Base-by-base conservation (phyloP, 176 grass and related monocot species). In the Pontederia crassipes region DNA sequence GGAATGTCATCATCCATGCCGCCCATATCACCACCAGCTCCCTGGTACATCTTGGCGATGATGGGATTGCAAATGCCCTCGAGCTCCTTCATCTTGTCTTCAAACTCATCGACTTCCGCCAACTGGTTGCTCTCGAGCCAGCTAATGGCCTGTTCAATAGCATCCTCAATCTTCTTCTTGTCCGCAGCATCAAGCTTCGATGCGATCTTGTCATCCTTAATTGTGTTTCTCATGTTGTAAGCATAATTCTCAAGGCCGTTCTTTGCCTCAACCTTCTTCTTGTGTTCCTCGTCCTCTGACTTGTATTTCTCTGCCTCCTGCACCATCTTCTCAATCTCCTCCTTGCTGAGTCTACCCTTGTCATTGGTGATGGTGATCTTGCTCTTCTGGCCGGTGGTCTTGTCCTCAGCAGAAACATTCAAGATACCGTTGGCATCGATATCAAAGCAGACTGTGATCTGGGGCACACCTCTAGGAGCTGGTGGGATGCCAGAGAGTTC, bases 21-120 rank as follows among this genome's bases (percentile, higher is more conserved):
- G 14, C 14, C 28, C 58, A 60, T 60, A 32, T 16, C 58, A 60
- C 12, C 58, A 60, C 13, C 28, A 14, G 28, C 58, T 15, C 28
- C 28, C 58, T 16, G 58, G 28, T 45, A 60, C 28, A 45, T 40
- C 11, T 60, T 60, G 12, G 58, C 58, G 4, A 60, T 60, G 28
- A 45, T 60, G 28, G 58, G 58, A 12, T 16, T 60, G 58, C 58
- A 60, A 29, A 45, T 16, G 27, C 28, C 28, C 28, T 60, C 58
- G 12, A 60, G 58, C 58, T 60, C 58, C 58, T 60, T 60, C 58
- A 60, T n/a, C 58, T 60, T 60, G 58, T 60, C 58, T 14, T 60
- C 58, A 7, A 60, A 60, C 20, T 60, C 28, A 15, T 45, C 58
- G 35, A 26, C 58, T 14, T 60, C 58, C 11, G 58, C 58, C 13